Evolutionary conservation across 306 rosid species (phyloP), one percentile per base, ranked within the genome.

Genomic region (Hippophae rhamnoides): DNA sequence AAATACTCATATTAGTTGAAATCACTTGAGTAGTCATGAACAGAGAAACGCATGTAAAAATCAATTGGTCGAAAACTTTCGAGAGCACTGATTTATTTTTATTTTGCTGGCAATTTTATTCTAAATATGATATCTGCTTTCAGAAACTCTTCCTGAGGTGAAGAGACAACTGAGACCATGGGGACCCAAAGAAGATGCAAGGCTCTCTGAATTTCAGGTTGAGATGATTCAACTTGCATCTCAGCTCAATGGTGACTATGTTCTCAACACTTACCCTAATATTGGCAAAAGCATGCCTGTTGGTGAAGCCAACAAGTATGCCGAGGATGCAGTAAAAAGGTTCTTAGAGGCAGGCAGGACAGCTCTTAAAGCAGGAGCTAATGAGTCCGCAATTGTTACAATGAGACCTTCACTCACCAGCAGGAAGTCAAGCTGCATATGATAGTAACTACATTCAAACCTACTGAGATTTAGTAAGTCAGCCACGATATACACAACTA

Each of bases 371-470:
- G 93, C 96, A 6, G 96, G 98, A 61, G 98, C 98, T 14, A 81
- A 87, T 47, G 98, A 83, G 6, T 85, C 96, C 7, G 80, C 93
- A 59, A 74, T 92, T 44, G 83, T 92, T 73, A 85, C 81, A 13
- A 92, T 92, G 98, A 92, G 92, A 58, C 95, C 98, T 60, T 83
- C 96, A 25, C 89, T 92, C 62, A 85, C 93, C 41, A 87, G 92
- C 74, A 80, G 96, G 96, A 31, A 31, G 38, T 31, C 38, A 31
- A 31, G 38, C 38, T 31, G 38, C 38, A 31, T 31, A 31, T 31
- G 38, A 4, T 31, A 31, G 38, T 27, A 27, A 27, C 38, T 31
- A 31, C 5, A 4, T 31, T 31, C 38, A 31, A 31, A 4, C 38
- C 5, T 31, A 31, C 38, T 31, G 5, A 31, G 0, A 2, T 31